Conservation (phyloP, 352 stramenopile species). For the Phytopythium boreale region DNA sequence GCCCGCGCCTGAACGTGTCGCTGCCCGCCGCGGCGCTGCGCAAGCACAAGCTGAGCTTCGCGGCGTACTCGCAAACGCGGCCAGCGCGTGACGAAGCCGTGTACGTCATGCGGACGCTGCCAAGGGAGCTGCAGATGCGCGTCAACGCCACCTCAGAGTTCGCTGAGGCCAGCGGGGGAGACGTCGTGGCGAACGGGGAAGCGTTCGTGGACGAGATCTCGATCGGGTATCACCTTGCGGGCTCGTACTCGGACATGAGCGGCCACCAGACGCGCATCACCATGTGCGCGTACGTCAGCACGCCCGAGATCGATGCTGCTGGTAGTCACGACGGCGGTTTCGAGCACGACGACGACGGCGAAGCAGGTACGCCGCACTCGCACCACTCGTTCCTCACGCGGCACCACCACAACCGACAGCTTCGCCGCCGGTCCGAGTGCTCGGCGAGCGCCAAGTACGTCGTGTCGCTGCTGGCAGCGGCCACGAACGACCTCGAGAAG, state of each 20-base stretch:
- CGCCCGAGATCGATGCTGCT: neutral
- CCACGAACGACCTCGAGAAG: constrained; percentile 49
- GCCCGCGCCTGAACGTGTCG: constrained; percentile 25
- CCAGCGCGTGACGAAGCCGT: constrained; percentile 43
- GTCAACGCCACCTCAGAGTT: constrained; percentile 17
- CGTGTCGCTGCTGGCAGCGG: constrained; percentile 44
- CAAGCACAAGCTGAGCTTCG: constrained; percentile 56
- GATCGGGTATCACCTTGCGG: constrained; percentile 58
- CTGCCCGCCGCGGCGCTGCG: constrained; percentile 24
- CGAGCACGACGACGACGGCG: neutral
- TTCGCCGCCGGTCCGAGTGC: neutral
- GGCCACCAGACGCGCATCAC: constrained; percentile 52
- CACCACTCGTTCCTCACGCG: neutral
- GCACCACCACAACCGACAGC: constrained; percentile 6
- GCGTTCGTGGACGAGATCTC: constrained; percentile 47
- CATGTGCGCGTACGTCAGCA: constrained; percentile 54
- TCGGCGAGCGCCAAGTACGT: constrained; percentile 39
- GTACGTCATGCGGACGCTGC: constrained; percentile 66
- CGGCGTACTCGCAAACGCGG: constrained; percentile 46
- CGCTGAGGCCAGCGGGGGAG: neutral
- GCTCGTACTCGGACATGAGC: constrained; percentile 41
- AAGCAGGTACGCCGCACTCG: neutral
- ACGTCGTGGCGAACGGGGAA: constrained; percentile 25
- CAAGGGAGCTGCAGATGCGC: constrained; percentile 39
- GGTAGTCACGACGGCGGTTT: neutral